Conservation (phyloP, 1,139 yeast genomes). For the Saccharomyces hybrid region DNA sequence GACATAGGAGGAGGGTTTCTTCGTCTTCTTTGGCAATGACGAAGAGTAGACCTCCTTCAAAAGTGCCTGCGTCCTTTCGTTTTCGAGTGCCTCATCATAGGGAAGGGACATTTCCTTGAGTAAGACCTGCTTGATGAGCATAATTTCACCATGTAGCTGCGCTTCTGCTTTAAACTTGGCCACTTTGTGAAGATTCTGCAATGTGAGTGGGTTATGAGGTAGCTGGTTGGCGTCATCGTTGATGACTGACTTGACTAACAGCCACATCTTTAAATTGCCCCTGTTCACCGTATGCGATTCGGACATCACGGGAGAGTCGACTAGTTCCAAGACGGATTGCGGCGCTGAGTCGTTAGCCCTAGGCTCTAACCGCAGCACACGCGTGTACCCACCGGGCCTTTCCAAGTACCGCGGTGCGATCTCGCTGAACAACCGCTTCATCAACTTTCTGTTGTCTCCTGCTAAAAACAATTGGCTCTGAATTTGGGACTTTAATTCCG, state of each 20-base stretch:
- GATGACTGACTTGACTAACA: slow-evolving; percentile 22
- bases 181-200: slow-evolving; percentile 24
- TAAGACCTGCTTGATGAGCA: neutral
- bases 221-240: slow-evolving; percentile 16
- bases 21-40: neutral
- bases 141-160: neutral
- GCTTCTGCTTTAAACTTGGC: slow-evolving; percentile 11
- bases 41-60: neutral
- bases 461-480: slow-evolving; percentile 26
- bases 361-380: slow-evolving; percentile 78
- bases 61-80: neutral
- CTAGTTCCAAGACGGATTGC: slow-evolving; percentile 81
- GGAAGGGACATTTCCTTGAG: neutral
- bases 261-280: slow-evolving; percentile 32
- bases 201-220: slow-evolving; percentile 15
- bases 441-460: slow-evolving; percentile 30
- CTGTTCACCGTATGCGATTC: slow-evolving; percentile 15
- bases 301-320: slow-evolving; percentile 48
- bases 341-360: slow-evolving; percentile 89
- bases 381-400: slow-evolving; percentile 77
- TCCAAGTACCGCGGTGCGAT: slow-evolving; percentile 54
- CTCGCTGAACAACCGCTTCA: slow-evolving; percentile 53
- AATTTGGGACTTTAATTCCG: slow-evolving; percentile 13
- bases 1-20: neutral
- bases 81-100: neutral